Conservation (phyloP, 2,329 filamentous ascomycete species). For the Nothophaeocryptopus gaeumannii region DNA sequence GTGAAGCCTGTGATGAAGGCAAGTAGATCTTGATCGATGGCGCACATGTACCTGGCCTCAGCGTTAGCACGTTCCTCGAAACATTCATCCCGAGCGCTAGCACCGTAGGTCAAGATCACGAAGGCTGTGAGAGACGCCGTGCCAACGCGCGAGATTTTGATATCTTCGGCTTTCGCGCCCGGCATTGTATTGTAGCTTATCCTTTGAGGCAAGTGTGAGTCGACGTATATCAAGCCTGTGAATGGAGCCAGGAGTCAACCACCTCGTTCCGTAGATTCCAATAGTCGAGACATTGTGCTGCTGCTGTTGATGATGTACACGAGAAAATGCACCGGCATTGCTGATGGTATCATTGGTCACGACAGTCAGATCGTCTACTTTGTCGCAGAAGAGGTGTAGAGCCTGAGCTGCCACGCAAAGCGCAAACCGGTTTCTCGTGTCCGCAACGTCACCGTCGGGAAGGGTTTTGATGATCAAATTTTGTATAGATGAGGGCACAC, state of each 20-base stretch:
- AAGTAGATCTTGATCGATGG: too few relatives aligned
- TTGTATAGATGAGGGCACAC: slow-evolving; percentile 6
- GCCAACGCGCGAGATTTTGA: too few relatives aligned
- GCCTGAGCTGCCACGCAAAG: slow-evolving; percentile 2
- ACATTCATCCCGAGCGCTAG: too few relatives aligned
- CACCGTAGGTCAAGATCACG: too few relatives aligned
- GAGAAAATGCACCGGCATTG: neutral
- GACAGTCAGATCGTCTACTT: slow-evolving; percentile 7
- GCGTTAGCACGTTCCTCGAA: too few relatives aligned
- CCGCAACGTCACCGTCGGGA: neutral
- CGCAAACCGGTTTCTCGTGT: slow-evolving; percentile 8
- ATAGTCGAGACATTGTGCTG: neutral
- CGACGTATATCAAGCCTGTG: neutral
- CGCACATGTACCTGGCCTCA: too few relatives aligned
- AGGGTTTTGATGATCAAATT: slow-evolving; percentile 6
- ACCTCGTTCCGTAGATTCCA: neutral
- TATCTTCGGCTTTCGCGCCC: too few relatives aligned
- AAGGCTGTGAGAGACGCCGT: too few relatives aligned
- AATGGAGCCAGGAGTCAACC: neutral
- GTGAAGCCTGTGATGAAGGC: too few relatives aligned
- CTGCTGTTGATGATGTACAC: neutral
- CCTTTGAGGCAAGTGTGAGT: slow-evolving; percentile 3
- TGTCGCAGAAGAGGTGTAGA: slow-evolving; percentile 3
- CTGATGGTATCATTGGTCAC: slow-evolving; percentile 6
- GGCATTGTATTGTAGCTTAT: too few relatives aligned